Evolutionary conservation across 257 asterid genomes (phyloP).

Genomic region (Leonotis leonurus): DNA sequence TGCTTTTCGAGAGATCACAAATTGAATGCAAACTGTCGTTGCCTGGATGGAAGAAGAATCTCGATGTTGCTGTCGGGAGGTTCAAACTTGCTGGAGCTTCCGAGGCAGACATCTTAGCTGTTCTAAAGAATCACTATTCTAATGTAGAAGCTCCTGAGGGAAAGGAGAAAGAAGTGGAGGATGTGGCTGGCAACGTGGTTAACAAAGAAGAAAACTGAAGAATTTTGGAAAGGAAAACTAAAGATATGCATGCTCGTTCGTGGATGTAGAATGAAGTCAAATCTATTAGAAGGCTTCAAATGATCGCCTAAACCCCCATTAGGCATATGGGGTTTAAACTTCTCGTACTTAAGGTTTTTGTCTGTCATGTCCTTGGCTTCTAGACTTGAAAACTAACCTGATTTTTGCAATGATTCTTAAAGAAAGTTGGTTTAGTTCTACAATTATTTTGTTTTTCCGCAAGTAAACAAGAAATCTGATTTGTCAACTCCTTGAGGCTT

Average conservation of each 20-base stretch:
- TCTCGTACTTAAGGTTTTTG: slow-evolving; percentile 9
- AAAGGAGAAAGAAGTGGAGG: slow-evolving; percentile 31
- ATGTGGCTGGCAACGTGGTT: slow-evolving; percentile 11
- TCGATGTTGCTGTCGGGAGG: slow-evolving; percentile 68
- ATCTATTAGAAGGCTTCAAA: not conserved
- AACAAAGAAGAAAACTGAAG: slow-evolving; percentile 17
- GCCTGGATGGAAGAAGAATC: slow-evolving; percentile 75
- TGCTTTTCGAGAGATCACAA: slow-evolving; percentile 92
- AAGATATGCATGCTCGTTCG: not conserved
- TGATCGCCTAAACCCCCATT: not conserved
- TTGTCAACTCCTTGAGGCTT: not conserved
- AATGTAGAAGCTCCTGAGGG: slow-evolving; percentile 45
- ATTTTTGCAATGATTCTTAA: slow-evolving; percentile 21
- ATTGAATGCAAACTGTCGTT: slow-evolving; percentile 67
- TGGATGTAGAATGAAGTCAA: slow-evolving; percentile 11
- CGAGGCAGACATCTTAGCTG: slow-evolving; percentile 71
- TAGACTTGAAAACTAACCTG: slow-evolving; percentile 24
- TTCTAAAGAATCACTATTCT: slow-evolving; percentile 72
- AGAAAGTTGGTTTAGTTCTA: not conserved
- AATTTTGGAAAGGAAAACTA: not conserved
- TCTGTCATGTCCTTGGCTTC: slow-evolving; percentile 9
- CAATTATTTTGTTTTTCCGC: not conserved
- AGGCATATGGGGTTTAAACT: not conserved
- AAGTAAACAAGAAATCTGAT: not conserved
- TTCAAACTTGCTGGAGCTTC: slow-evolving; percentile 96